Evolutionary conservation across 2,329 filamentous ascomycete species (phyloP).

Genomic region (Aspergillus felis): DNA sequence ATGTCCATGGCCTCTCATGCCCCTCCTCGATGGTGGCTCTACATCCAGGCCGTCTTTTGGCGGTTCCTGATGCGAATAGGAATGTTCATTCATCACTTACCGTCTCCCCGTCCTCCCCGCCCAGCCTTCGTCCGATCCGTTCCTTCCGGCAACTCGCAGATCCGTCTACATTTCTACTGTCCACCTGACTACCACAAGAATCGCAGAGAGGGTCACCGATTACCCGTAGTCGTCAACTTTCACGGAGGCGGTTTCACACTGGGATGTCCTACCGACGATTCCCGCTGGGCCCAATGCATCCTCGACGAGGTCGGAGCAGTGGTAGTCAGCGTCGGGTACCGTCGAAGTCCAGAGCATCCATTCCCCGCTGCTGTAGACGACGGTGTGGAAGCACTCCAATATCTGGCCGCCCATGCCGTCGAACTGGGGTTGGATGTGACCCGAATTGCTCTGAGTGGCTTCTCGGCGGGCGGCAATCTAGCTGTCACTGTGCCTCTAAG

Average conservation of each 20-base stretch:
- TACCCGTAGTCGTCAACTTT: conserved; percentile 60
- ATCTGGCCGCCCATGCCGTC: conserved; percentile 53
- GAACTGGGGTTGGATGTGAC: conserved; percentile 55
- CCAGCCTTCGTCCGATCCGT: conserved; percentile 59
- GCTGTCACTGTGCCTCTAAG: conserved; percentile 59
- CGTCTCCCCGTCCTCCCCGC: conserved; percentile 56
- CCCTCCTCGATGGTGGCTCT: conserved; percentile 56
- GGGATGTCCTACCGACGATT: conserved; percentile 58
- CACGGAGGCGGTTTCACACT: conserved; percentile 63
- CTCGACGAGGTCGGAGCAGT: conserved; percentile 55
- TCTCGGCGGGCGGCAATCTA: conserved; percentile 62
- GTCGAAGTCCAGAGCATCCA: conserved; percentile 57
- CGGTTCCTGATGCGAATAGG: conserved; percentile 64
- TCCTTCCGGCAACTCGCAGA: conserved; percentile 46
- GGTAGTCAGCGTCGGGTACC: conserved; percentile 59
- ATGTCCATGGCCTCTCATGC: conserved; percentile 24
- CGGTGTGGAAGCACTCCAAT: conserved; percentile 58
- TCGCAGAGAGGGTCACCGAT: conserved; percentile 40
- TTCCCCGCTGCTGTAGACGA: conserved; percentile 64
- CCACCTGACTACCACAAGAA: conserved; percentile 41
- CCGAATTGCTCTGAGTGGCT: conserved; percentile 57
- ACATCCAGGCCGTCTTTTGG: conserved; percentile 62
- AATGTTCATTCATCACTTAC: conserved; percentile 63
- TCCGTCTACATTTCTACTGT: conserved; percentile 59
- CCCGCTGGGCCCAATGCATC: conserved; percentile 55